Base-by-base conservation (phyloP, 495 filamentous ascomycete species). In the Penicillium ucsense region DNA sequence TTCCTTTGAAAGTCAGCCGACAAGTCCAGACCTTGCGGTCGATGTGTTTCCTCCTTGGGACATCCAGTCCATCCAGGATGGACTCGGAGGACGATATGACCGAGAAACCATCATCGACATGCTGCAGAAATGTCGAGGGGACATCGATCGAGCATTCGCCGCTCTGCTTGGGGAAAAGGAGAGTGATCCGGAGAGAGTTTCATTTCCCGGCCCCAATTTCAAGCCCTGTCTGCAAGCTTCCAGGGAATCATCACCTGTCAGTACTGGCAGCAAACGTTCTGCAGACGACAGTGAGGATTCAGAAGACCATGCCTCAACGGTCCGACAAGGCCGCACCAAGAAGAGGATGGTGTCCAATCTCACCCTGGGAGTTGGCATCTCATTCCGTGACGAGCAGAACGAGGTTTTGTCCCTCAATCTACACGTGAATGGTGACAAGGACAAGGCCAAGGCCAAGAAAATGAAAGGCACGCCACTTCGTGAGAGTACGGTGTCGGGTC, bases 61-160 rank as follows among this genome's bases (percentile, higher is more conserved):
- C 63, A 74, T 84, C 35, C 71, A 81, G 10, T 65, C 66, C 3
- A 81, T 85, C 12, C 60, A 71, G 43, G 71, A 73, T 43, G 75
- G 77, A 7, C 65, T 85, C 27, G 79, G 80, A 9, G 75, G 75
- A 46, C 67, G 73, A 30, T 73, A 71, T 27, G 73, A 79, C 50
- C 71, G 74, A 9, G 68, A 59, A 5, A 70, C 73, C 20, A 80
- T 85, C 43, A 67, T 74, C 10, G 73, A 78, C 48, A 73, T 74
- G 46, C 67, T 86, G 27, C 70, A 83, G 48, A 70, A 79, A 49
- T 77, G 71, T 38, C 77, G 76, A 35, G 81, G 83, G 29, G 74
- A 82, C 57, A 66, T 85, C 32, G 70, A 84, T 54, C 58, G 65
- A 10, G 76, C 81, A 9, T 81, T 85, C 37, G 71, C 71, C 8